Evolutionary conservation across 352 stramenopile genomes (phyloP).

Genomic region (Albugo laibachii): DNA sequence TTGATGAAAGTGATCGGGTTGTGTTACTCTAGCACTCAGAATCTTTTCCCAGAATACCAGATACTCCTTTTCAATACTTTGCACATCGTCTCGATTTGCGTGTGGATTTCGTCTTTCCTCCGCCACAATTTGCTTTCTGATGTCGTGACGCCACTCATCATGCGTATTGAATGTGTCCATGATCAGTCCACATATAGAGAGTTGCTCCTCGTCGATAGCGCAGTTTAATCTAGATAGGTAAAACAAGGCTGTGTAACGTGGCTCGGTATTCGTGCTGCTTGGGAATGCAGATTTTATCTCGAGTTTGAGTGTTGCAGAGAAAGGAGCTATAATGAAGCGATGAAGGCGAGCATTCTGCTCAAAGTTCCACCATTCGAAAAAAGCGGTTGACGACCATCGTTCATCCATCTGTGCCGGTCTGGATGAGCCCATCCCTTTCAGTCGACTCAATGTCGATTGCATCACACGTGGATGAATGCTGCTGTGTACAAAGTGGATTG

Average conservation of each 20-base stretch:
- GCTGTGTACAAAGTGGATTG: slow-evolving; percentile 76
- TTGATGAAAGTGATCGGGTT: slow-evolving; percentile 21
- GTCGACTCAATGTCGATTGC: slow-evolving; percentile 38
- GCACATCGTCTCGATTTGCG: too few species aligned
- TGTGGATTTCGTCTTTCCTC: not conserved
- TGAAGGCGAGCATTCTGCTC: slow-evolving; percentile 50
- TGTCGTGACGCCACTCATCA: slow-evolving; percentile 44
- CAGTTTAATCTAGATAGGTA: slow-evolving; percentile 59
- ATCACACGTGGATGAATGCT: slow-evolving; percentile 57
- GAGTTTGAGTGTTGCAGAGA: slow-evolving; percentile 67
- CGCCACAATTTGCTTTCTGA: not conserved
- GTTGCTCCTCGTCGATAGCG: slow-evolving; percentile 66
- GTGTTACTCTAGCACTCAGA: too few species aligned
- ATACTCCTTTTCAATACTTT: slow-evolving; percentile 27
- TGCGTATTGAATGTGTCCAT: slow-evolving; percentile 48
- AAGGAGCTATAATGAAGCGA: slow-evolving; percentile 64
- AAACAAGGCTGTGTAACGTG: slow-evolving; percentile 56
- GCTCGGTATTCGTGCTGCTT: slow-evolving; percentile 44
- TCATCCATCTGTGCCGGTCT: slow-evolving; percentile 11
- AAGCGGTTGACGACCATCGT: not conserved
- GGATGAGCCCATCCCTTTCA: slow-evolving; percentile 69
- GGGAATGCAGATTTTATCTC: slow-evolving; percentile 75
- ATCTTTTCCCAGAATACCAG: slow-evolving; percentile 45
- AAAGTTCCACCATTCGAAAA: slow-evolving; percentile 39
- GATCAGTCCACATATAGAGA: slow-evolving; percentile 55